Evolutionary conservation across 495 filamentous ascomycete species (phyloP), one percentile per base, ranked within the genome.

Genomic region (Penicillium antarcticum): DNA sequence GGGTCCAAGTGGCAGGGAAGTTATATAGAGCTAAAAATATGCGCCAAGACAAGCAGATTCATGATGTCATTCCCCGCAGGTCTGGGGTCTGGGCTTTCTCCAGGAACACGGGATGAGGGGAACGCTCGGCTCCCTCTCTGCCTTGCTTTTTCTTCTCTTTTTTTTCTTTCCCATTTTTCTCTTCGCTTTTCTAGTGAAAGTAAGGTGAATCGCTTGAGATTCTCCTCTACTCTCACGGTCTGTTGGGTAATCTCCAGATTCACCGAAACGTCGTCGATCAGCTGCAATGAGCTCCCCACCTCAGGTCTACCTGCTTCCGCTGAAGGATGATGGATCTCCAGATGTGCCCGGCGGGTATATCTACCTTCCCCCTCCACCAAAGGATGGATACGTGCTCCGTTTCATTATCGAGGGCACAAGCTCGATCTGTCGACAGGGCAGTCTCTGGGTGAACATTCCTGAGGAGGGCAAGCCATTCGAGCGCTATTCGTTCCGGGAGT

Each of bases 361-460:
- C 55, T 95, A 96, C 68, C 76, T 99, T 3, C 86, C 90, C 1
- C 84, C 95, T 21, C 88, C 86, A 39, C 76, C 79, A 2, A 70
- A 80, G 42, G 83, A 82, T 11, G 80, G 87, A 14, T 87, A 97
- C 60, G 78, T 80, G 40, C 77, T 99, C 37, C 85, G 95, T 21
- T 97, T 99, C 68, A 82, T 88, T 36, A 95, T 99, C 61, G 91
- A 97, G 68, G 95, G 95, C 43, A 91, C 90, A 38, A 96, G 91
- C 68, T 95, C 94, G 34, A 95, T 97, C 73, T 96, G 91, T 70
- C 80, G 90, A 42, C 77, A 96, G 63, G 95, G 95, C 35, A 95
- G 87, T 57, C 76, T 99, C 45, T 97, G 94, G 92, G 87, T 94
- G 49, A 97, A 99, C 68, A 86, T 96, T 47, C 95, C 95, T 2